phyloP scores from a whole-genome alignment of 2,329 filamentous ascomycete species.

The Aureobasidium leucospermi region DNA sequence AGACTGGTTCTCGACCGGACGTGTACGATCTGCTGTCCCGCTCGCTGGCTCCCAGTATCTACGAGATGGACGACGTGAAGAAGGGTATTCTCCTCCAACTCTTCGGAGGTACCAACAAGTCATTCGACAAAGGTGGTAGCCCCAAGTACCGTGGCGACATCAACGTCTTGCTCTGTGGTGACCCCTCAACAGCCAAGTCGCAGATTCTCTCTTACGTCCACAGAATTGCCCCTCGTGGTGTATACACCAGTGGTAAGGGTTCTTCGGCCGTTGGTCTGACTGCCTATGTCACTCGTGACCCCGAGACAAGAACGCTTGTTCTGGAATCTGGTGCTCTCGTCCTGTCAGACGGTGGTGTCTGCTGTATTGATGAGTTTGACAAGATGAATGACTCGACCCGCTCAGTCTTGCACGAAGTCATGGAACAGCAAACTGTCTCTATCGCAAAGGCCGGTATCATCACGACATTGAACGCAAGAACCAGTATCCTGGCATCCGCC shows the following conservation, averaged over 20 bases:
- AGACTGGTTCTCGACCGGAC: conserved; percentile 70
- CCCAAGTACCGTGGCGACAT: conserved; percentile 96
- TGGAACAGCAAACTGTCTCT: conserved; percentile 82
- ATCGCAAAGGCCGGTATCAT: conserved; percentile 92
- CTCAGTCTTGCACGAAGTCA: conserved; percentile 79
- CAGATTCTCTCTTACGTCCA: conserved; percentile 97
- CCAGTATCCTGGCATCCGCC: conserved; percentile 90
- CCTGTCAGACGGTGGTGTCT: conserved; percentile 74
- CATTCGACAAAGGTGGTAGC: conserved; percentile 91
- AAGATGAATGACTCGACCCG: conserved; percentile 83
- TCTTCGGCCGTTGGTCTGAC: conserved; percentile 77
- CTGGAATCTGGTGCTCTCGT: conserved; percentile 74
- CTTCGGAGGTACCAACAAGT: conserved; percentile 96
- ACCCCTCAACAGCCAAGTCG: conserved; percentile 93
- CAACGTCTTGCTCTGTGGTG: conserved; percentile 92
- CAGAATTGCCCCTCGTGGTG: conserved; percentile 89
- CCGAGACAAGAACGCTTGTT: conserved; percentile 78
- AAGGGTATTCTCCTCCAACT: conserved; percentile 95
- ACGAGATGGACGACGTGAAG: conserved; percentile 98
- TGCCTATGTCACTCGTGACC: conserved; percentile 75
- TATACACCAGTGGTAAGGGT: conserved; percentile 75
- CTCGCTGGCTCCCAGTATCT: conserved; percentile 88
- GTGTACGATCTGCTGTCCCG: conserved; percentile 88
- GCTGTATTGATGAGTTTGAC: conserved; percentile 82
- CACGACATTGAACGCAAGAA: conserved; percentile 91